Percentiles rank a stretch among this genome's conserved stretches.
Conservation (phyloP, 2,329 filamentous ascomycete genomes). For the Ilyonectria sp. region DNA sequence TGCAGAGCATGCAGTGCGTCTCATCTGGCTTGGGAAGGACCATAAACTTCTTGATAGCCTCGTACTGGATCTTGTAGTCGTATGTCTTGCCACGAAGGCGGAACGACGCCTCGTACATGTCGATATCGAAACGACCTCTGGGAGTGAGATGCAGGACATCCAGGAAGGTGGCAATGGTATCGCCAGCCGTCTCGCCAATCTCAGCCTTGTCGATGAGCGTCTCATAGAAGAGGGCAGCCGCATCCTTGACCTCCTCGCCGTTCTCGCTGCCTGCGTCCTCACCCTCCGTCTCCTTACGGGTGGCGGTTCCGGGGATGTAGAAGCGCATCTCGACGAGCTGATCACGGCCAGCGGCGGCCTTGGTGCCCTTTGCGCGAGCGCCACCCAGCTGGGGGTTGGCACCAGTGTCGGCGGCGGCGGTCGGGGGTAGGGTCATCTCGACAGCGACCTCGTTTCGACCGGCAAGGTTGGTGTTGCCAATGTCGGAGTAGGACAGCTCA, state of each 20-base stretch:
- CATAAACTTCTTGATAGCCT: constrained; percentile 99
- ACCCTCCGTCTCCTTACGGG: constrained; percentile 78
- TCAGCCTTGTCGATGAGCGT: constrained; percentile 98
- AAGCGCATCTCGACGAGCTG: constrained; percentile 99
- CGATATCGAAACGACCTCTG: constrained; percentile 98
- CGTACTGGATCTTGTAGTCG: constrained; percentile 99
- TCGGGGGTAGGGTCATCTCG: constrained; percentile 86
- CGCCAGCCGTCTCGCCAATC: constrained; percentile 98
- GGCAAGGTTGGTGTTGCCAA: constrained; percentile 96
- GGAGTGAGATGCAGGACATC: constrained; percentile 98
- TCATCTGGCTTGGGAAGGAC: constrained; percentile 99
- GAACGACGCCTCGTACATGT: constrained; percentile 99
- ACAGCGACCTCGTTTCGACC: constrained; percentile 98
- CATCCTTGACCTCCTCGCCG: constrained; percentile 84
- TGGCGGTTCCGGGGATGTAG: constrained; percentile 94
- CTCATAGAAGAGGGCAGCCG: constrained; percentile 97
- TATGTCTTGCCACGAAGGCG: constrained; percentile 98
- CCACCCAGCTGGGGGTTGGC: constrained; percentile 82
- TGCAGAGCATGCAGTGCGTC: constrained; percentile 92
- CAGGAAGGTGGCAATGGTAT: constrained; percentile 97
- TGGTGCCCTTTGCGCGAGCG: constrained; percentile 84
- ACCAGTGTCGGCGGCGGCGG: constrained; percentile 79
- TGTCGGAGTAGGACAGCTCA: constrained; percentile 96
- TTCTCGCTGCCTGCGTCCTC: constrained; percentile 78
- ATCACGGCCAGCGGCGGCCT: constrained; percentile 89